Percentiles rank a stretch among this genome's conserved stretches.
Evolutionary conservation across 768 basidiomycete genomes (phyloP).

Genomic region (Gloeostereum incarnatum): DNA sequence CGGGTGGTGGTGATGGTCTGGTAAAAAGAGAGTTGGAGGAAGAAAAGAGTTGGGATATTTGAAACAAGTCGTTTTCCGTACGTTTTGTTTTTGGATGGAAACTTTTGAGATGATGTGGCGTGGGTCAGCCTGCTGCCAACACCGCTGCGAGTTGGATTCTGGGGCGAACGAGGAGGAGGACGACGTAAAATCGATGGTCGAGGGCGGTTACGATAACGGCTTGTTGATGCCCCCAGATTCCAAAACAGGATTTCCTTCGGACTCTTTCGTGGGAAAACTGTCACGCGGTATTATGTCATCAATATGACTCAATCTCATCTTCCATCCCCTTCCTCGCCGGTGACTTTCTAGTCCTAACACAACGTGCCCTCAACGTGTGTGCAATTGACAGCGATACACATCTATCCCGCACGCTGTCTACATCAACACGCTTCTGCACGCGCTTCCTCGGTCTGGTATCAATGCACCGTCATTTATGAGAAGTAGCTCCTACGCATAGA

Average conservation of each 20-base stretch:
- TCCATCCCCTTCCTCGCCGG: too few species aligned
- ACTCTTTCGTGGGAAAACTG: conserved; percentile 32
- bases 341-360: background rate
- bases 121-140: conserved; percentile 21
- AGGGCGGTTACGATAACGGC: conserved; percentile 37
- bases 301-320: background rate
- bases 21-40: conserved; percentile 4
- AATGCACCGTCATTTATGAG: too few species aligned
- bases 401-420: too few species aligned
- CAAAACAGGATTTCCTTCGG: conserved; percentile 32
- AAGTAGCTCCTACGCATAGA: too few species aligned
- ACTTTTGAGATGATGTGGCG: too few species aligned
- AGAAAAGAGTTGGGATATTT: conserved; percentile 10
- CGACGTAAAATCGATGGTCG: conserved; percentile 39
- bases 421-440: too few species aligned
- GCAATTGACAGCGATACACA: background rate
- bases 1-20: background rate
- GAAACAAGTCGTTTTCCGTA: conserved; percentile 1
- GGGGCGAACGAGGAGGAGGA: conserved; percentile 11
- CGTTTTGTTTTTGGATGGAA: too few species aligned
- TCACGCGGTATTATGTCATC: conserved; percentile 10
- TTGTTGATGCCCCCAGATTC: conserved; percentile 21
- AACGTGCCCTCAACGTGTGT: background rate
- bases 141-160: too few species aligned
- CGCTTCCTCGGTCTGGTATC: too few species aligned